A percentile compares a stretch with the other conserved stretches of the same genome.
Conservation (phyloP, 306 rosid genomes). For the Senna tora region DNA sequence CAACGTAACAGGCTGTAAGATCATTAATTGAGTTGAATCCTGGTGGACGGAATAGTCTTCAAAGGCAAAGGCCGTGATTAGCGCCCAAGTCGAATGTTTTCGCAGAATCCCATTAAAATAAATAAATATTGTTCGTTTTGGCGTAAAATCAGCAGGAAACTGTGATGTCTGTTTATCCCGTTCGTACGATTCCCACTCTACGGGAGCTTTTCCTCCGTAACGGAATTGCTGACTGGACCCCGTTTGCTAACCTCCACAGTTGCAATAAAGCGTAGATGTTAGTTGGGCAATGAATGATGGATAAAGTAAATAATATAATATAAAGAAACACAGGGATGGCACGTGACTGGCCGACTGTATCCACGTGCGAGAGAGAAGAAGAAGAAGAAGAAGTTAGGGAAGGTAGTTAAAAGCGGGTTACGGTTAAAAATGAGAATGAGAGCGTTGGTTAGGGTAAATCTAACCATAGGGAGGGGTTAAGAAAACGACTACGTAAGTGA, state of each 20-base stretch:
- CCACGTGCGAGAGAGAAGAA: constrained; percentile 49
- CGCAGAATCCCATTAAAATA: constrained; percentile 39
- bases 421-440: not conserved
- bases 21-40: constrained; percentile 40
- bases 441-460: constrained; percentile 18
- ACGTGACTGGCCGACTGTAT: constrained; percentile 47
- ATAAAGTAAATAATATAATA: constrained; percentile 29
- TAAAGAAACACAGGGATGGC: constrained; percentile 31
- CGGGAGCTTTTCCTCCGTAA: constrained; percentile 24
- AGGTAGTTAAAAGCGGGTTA: constrained; percentile 24
- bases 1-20: constrained; percentile 34
- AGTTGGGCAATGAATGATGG: constrained; percentile 47
- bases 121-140: constrained; percentile 25
- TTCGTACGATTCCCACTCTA: constrained; percentile 46
- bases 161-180: constrained; percentile 40
- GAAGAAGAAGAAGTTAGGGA: too few species aligned
- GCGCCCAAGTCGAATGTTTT: constrained; percentile 63
- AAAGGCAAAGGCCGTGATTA: constrained; percentile 66
- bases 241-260: not conserved
- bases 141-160: constrained; percentile 63
- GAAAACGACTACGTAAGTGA: constrained; percentile 33
- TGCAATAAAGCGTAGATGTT: constrained; percentile 41
- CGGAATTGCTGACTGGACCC: constrained; percentile 38
- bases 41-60: constrained; percentile 45
- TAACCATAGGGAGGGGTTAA: not conserved